phyloP scores from a whole-genome alignment of 306 rosid genomes.

The Vigna hirtella region DNA sequence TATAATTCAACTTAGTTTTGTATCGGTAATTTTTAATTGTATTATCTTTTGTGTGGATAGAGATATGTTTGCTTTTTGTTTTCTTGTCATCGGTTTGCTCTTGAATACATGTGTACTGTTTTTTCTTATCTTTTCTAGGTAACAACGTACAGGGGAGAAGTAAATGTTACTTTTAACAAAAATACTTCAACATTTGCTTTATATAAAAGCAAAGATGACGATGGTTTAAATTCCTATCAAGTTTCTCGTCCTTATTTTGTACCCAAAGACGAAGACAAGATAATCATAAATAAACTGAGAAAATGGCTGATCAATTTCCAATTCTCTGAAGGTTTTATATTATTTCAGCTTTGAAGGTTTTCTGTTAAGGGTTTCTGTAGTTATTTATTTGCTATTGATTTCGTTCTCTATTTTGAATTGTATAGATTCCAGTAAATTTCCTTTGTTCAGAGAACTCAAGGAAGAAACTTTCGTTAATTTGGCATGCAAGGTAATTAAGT shows the following conservation, averaged over 20 bases:
- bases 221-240: constrained; percentile 61
- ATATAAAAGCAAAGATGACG: constrained; percentile 55
- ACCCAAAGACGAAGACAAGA: constrained; percentile 49
- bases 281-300: constrained; percentile 53
- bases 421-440: constrained; percentile 57
- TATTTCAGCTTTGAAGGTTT: neutral
- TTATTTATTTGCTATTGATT: neutral
- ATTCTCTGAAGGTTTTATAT: constrained; percentile 58
- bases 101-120: neutral
- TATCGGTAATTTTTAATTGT: constrained; percentile 50
- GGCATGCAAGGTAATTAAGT: constrained; percentile 72
- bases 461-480: constrained; percentile 53
- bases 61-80: constrained; percentile 6
- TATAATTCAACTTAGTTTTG: constrained; percentile 58
- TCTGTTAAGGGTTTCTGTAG: too few relatives aligned
- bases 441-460: constrained; percentile 54
- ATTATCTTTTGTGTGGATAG: neutral
- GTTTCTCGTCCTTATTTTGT: constrained; percentile 46
- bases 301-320: constrained; percentile 61
- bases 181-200: constrained; percentile 67
- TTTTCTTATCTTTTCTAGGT: constrained; percentile 51
- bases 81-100: neutral
- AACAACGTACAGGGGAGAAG: constrained; percentile 40
- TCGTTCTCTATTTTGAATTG: constrained; percentile 7
- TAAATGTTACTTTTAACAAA: constrained; percentile 61